These are phyloP conservation scores for Solanum commersonii DNA, from an alignment of 257 asterid genomes.

Conservation along the genomic window DNA sequence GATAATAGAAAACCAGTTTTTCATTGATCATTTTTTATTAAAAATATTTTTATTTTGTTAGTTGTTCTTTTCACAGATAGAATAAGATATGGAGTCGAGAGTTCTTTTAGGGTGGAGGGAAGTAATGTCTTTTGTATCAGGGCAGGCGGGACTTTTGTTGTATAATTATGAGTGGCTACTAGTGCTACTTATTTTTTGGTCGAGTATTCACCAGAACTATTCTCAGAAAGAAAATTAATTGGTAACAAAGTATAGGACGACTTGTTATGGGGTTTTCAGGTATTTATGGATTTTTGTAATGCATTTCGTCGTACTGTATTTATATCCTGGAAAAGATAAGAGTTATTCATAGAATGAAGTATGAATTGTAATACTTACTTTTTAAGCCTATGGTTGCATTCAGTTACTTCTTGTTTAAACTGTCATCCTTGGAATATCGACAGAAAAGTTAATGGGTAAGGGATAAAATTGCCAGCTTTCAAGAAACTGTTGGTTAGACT, in stretches of 20 bases:
- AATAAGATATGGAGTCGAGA: slow-evolving; percentile 17
- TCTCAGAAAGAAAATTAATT: background rate
- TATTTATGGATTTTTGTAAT: background rate
- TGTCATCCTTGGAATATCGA: background rate
- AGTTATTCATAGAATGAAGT: background rate
- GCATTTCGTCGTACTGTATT: background rate
- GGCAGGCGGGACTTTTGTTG: background rate
- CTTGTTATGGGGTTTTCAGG: background rate
- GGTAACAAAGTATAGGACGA: background rate
- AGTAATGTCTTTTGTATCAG: background rate
- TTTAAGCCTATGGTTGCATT: background rate
- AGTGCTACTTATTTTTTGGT: background rate
- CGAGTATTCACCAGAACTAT: background rate
- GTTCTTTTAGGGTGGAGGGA: slow-evolving; percentile 8
- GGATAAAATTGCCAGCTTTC: background rate
- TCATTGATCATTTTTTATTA: slow-evolving; percentile 1
- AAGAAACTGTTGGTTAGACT: background rate
- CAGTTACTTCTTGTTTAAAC: background rate
- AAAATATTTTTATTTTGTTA: background rate
- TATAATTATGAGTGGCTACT: slow-evolving; percentile 7
- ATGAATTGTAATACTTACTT: background rate
- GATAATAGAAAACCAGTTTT: slow-evolving; percentile 2
- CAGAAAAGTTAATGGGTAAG: background rate
- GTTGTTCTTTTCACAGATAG: slow-evolving; percentile 17
- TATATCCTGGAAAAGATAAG: background rate